A percentile compares a stretch with the other conserved stretches of the same genome.
phyloP scores from a whole-genome alignment of 2,329 filamentous ascomycete species.

The Hypoxylon sp. region DNA sequence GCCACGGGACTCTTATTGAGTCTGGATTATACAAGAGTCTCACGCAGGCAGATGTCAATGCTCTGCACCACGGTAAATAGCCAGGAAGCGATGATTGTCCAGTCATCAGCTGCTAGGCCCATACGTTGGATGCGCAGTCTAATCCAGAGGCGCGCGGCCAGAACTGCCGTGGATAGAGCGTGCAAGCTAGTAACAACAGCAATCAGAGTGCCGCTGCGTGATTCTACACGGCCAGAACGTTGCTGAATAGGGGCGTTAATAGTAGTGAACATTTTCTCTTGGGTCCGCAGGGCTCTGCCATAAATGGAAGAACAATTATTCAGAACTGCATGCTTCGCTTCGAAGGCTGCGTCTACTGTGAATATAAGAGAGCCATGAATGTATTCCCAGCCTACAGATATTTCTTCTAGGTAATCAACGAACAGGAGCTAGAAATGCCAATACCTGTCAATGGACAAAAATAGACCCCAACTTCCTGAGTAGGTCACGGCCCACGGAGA shows the following conservation, averaged over 20 bases:
- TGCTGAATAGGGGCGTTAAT: not conserved
- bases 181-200: not conserved
- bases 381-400: not conserved
- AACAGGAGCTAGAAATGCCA: not conserved
- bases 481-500: not conserved
- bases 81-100: not conserved
- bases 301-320: not conserved
- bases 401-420: not conserved
- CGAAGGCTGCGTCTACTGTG: not conserved
- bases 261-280: not conserved
- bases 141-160: conserved; percentile 1
- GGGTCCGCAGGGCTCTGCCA: not conserved
- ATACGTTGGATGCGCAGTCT: not conserved
- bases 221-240: not conserved
- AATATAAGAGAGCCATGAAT: not conserved
- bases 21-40: not conserved
- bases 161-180: not conserved
- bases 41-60: not conserved
- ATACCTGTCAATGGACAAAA: not conserved
- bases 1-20: not conserved
- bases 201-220: not conserved
- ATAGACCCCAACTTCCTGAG: not conserved
- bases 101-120: conserved; percentile 3
- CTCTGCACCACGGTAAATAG: not conserved
- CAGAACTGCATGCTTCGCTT: not conserved